Conservation (phyloP, 2,329 filamentous ascomycete species). For the Lecanicillium sp. region DNA sequence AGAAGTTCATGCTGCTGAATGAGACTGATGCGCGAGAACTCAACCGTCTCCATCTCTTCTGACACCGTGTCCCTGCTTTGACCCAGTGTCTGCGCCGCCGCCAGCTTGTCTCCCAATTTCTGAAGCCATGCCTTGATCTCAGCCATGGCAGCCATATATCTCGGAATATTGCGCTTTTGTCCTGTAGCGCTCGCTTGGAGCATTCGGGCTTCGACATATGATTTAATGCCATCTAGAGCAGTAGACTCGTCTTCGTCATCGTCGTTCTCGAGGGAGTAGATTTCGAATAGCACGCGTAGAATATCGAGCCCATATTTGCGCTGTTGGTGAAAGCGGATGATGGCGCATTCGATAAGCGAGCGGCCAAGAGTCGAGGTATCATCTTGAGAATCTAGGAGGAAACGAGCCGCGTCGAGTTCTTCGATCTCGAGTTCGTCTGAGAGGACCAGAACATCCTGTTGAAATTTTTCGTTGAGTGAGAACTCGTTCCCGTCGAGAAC, state of each 20-base stretch:
- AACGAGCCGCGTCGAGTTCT: slow-evolving; percentile 73
- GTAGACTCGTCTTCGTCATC: slow-evolving; percentile 45
- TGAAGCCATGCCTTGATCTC: slow-evolving; percentile 73
- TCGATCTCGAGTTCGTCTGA: slow-evolving; percentile 87
- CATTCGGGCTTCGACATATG: slow-evolving; percentile 29
- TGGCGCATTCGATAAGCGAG: slow-evolving; percentile 67
- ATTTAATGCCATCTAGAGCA: slow-evolving; percentile 27
- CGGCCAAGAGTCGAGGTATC: slow-evolving; percentile 65
- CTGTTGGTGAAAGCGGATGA: slow-evolving; percentile 84
- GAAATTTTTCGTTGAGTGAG: slow-evolving; percentile 78
- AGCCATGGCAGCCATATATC: slow-evolving; percentile 70
- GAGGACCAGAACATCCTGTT: slow-evolving; percentile 72
- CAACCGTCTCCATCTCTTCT: slow-evolving; percentile 69
- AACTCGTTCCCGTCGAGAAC: slow-evolving; percentile 68
- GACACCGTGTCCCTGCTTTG: slow-evolving; percentile 47
- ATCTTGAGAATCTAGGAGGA: slow-evolving; percentile 67
- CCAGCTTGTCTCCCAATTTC: slow-evolving; percentile 67
- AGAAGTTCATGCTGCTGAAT: slow-evolving; percentile 86
- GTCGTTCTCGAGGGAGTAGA: slow-evolving; percentile 52
- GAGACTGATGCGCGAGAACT: slow-evolving; percentile 74
- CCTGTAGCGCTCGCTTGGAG: slow-evolving; percentile 28
- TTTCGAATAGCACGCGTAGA: slow-evolving; percentile 70
- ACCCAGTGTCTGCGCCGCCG: slow-evolving; percentile 69
- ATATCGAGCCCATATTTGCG: slow-evolving; percentile 79
- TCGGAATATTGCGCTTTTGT: slow-evolving; percentile 60